These are phyloP conservation scores for Groenewaldozyma sp. DNA, from an alignment of 1,139 yeast species.

Conservation along the genomic window DNA sequence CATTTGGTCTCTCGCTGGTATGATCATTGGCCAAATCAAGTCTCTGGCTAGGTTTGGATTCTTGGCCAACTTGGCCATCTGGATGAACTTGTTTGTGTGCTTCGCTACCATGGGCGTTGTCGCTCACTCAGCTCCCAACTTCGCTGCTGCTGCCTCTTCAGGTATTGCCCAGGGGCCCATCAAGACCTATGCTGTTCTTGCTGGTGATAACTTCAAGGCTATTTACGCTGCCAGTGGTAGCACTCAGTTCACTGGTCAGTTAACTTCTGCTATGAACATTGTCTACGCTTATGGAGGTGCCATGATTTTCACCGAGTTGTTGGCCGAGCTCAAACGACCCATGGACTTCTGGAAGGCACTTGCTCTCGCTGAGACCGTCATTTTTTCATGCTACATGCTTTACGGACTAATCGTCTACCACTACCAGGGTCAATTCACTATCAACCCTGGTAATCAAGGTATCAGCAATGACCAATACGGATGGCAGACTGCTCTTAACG, in stretches of 20 bases:
- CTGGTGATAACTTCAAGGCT: slow-evolving; percentile 18
- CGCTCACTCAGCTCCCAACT: slow-evolving; percentile 30
- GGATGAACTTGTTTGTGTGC: slow-evolving; percentile 37
- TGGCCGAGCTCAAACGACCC: slow-evolving; percentile 40
- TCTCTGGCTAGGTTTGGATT: slow-evolving; percentile 34
- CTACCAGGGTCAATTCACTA: slow-evolving; percentile 36
- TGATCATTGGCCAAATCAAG: slow-evolving; percentile 36
- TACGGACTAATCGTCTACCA: slow-evolving; percentile 37
- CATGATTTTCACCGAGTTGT: slow-evolving; percentile 36
- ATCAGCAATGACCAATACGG: slow-evolving; percentile 23
- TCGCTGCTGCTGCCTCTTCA: slow-evolving; percentile 25
- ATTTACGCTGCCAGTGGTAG: neutral
- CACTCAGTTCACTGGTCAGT: slow-evolving; percentile 19
- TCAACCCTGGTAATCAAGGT: slow-evolving; percentile 38
- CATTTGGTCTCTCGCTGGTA: slow-evolving; percentile 37
- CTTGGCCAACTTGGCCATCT: slow-evolving; percentile 37
- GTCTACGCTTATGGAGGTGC: slow-evolving; percentile 43
- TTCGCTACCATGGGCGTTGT: slow-evolving; percentile 37
- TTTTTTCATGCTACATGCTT: slow-evolving; percentile 32
- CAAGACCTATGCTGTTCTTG: slow-evolving; percentile 20
- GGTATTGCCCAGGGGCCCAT: slow-evolving; percentile 18
- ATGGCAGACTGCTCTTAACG: slow-evolving; percentile 37
- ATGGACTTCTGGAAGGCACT: slow-evolving; percentile 41
- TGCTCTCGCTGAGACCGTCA: slow-evolving; percentile 35
- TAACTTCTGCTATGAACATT: slow-evolving; percentile 36